These are phyloP conservation scores for Alternaria metachromatica DNA, from an alignment of 2,329 filamentous ascomycete species.

Conservation along the genomic window DNA sequence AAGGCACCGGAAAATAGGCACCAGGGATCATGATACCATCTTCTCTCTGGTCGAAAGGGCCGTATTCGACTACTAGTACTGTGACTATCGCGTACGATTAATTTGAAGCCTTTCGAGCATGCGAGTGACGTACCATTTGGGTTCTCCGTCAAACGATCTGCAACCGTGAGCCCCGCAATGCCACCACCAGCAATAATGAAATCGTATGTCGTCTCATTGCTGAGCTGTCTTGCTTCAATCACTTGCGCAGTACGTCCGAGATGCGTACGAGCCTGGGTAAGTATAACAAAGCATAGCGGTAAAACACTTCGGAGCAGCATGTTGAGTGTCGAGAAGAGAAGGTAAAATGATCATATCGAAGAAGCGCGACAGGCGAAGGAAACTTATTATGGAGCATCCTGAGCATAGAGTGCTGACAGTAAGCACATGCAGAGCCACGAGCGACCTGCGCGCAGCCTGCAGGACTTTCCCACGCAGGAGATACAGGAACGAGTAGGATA, in stretches of 20 bases:
- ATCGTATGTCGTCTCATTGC: slow-evolving; percentile 25
- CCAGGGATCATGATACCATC: slow-evolving; percentile 31
- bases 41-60: slow-evolving; percentile 31
- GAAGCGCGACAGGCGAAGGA: background rate
- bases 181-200: slow-evolving; percentile 38
- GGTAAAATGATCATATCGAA: background rate
- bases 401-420: background rate
- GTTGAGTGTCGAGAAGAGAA: background rate
- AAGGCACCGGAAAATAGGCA: slow-evolving; percentile 25
- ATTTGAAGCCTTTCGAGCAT: background rate
- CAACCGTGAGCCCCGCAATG: slow-evolving; percentile 33
- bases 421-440: background rate
- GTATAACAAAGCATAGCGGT: background rate
- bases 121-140: slow-evolving; percentile 14
- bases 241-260: slow-evolving; percentile 12
- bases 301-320: background rate
- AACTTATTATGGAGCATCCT: background rate
- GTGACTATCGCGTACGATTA: slow-evolving; percentile 12
- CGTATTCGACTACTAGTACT: slow-evolving; percentile 40
- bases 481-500: background rate
- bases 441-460: background rate
- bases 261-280: background rate
- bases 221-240: slow-evolving; percentile 9
- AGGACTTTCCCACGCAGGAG: background rate
- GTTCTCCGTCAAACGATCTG: slow-evolving; percentile 34